Evolutionary conservation across 2,329 filamentous ascomycete species (phyloP).

Genomic region (Diaporthe sp.): DNA sequence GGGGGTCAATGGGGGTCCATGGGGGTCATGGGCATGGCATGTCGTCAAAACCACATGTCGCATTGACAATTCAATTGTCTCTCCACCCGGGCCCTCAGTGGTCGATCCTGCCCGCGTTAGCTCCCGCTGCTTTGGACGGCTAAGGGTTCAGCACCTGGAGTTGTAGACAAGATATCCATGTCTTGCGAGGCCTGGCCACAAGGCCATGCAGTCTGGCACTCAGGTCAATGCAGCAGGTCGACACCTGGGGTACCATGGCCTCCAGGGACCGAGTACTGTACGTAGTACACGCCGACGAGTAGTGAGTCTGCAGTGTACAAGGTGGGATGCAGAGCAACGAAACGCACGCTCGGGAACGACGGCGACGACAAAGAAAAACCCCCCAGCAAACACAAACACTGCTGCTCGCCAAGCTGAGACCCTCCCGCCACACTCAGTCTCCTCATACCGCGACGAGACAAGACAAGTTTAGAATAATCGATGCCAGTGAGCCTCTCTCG

Average conservation of each 20-base stretch:
- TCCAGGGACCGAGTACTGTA: background rate
- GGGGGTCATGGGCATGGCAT: conserved; percentile 21
- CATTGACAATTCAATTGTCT: conserved; percentile 30
- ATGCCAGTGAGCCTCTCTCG: conserved; percentile 18
- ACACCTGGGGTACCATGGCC: background rate
- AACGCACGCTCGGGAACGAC: background rate
- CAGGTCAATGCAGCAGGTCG: conserved; percentile 21
- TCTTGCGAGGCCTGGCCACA: background rate
- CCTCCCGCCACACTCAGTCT: background rate
- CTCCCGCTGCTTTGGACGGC: conserved; percentile 32
- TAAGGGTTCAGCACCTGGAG: conserved; percentile 22
- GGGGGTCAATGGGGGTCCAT: conserved; percentile 1
- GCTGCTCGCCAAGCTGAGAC: conserved; percentile 30
- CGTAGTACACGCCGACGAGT: background rate
- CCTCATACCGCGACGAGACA: conserved; percentile 18
- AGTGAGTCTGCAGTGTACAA: background rate
- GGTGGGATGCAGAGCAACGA: background rate
- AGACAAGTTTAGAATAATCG: conserved; percentile 24
- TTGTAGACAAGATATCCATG: conserved; percentile 19
- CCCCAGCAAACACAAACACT: conserved; percentile 16
- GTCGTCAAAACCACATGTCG: conserved; percentile 31
- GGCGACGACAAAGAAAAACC: background rate
- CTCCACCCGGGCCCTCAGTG: conserved; percentile 7
- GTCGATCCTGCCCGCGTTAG: conserved; percentile 36
- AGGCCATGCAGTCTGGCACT: conserved; percentile 22